These are phyloP conservation scores for Pythium oligandrum DNA, from an alignment of 352 stramenopile genomes.

Conservation along the genomic window DNA sequence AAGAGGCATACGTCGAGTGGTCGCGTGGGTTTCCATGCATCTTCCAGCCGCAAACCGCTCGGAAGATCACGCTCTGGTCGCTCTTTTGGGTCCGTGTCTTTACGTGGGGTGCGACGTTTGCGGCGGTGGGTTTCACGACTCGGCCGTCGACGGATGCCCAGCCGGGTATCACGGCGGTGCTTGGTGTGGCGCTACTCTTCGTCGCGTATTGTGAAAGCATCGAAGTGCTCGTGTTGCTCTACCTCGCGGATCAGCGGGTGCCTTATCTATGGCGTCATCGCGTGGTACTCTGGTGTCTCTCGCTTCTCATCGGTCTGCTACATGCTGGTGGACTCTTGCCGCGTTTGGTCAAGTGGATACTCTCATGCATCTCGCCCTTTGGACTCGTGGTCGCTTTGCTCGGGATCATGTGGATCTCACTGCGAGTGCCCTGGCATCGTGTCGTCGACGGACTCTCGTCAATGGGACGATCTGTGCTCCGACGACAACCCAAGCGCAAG, in stretches of 20 bases:
- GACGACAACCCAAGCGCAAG: neutral
- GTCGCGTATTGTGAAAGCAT: constrained; percentile 41
- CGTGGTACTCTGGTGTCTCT: constrained; percentile 30
- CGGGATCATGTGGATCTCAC: constrained; percentile 32
- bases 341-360: constrained; percentile 14
- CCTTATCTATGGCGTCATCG: constrained; percentile 39
- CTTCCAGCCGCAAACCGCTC: constrained; percentile 25
- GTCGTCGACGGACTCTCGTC: neutral
- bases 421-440: constrained; percentile 37
- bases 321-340: constrained; percentile 22
- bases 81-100: constrained; percentile 61
- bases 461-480: neutral
- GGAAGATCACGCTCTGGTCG: constrained; percentile 37
- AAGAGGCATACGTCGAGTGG: constrained; percentile 31
- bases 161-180: neutral
- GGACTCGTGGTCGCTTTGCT: constrained; percentile 31
- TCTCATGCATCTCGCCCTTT: constrained; percentile 21
- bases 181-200: constrained; percentile 10
- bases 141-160: neutral
- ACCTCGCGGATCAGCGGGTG: constrained; percentile 38
- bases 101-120: constrained; percentile 51
- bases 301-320: constrained; percentile 23
- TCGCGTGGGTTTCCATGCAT: constrained; percentile 28
- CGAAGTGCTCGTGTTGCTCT: constrained; percentile 53
- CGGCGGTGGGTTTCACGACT: constrained; percentile 8